These are phyloP conservation scores for Tricholoma flavovirens DNA, from an alignment of 768 basidiomycete species.

Conservation along the genomic window DNA sequence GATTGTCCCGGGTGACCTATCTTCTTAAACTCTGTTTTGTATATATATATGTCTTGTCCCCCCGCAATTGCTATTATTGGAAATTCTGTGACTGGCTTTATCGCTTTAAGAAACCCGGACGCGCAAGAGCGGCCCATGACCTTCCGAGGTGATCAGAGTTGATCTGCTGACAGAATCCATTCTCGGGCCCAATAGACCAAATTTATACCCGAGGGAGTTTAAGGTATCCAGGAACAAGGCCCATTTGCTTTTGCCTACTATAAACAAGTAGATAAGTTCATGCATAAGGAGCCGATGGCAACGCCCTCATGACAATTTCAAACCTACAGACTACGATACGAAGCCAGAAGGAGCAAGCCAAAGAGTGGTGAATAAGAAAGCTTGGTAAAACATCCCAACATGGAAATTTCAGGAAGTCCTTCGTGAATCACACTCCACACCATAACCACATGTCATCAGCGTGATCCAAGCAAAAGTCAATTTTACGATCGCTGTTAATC, in stretches of 20 bases:
- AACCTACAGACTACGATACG: not conserved
- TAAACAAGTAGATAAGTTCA: not conserved
- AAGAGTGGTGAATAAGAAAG: not conserved
- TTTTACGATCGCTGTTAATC: constrained; percentile 9
- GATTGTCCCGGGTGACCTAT: constrained; percentile 10
- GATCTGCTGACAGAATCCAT: not conserved
- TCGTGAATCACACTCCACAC: constrained; percentile 3
- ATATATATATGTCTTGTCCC: constrained; percentile 5
- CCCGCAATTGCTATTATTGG: constrained; percentile 17
- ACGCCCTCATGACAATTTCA: not conserved
- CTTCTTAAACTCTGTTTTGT: constrained; percentile 15
- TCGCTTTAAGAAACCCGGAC: constrained; percentile 7
- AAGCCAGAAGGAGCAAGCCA: constrained; percentile 1
- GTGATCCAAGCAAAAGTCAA: constrained; percentile 2
- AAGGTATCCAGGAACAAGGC: not conserved
- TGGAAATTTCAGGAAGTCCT: not conserved
- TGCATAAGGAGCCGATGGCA: not conserved
- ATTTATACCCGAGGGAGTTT: constrained; percentile 2
- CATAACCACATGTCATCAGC: not conserved
- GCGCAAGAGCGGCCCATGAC: constrained; percentile 10
- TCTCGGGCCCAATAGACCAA: not conserved
- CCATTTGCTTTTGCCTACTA: not conserved
- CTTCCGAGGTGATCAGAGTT: not conserved
- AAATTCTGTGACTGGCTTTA: constrained; percentile 11
- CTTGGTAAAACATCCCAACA: not conserved